Conservation (phyloP, 495 filamentous ascomycete species). For the Tetracladium setigerum region DNA sequence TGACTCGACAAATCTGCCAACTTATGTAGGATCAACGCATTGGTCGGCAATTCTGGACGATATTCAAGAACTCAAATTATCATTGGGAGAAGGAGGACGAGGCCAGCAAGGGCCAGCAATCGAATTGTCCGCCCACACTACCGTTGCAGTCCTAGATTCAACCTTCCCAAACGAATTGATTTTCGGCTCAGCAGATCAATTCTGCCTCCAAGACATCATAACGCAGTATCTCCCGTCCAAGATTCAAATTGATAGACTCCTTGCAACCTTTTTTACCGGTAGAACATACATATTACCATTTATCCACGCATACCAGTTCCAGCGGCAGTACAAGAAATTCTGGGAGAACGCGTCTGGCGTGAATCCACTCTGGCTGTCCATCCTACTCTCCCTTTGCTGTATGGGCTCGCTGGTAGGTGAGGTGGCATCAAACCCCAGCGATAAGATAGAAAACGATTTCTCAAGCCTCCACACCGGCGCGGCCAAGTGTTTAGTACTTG, state of each 20-base stretch:
- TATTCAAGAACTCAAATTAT: constrained; percentile 1
- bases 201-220: constrained; percentile 6
- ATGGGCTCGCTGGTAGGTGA: constrained; percentile 29
- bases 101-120: too few relatives aligned
- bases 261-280: constrained; percentile 39
- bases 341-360: constrained; percentile 29
- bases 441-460: constrained; percentile 8
- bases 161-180: constrained; percentile 1
- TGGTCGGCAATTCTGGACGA: constrained; percentile 8
- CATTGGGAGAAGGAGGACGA: too few relatives aligned
- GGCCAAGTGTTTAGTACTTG: constrained; percentile 32
- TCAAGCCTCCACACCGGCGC: constrained; percentile 2
- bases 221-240: constrained; percentile 27
- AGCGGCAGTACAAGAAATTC: constrained; percentile 40
- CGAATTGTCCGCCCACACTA: too few relatives aligned
- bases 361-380: constrained; percentile 37
- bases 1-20: neutral
- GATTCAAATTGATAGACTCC: constrained; percentile 29
- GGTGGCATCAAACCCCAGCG: constrained; percentile 14
- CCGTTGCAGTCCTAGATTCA: too few relatives aligned
- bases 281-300: constrained; percentile 33
- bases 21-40: constrained; percentile 6
- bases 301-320: constrained; percentile 34
- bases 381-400: constrained; percentile 35
- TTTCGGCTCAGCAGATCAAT: constrained; percentile 6